Conservation (phyloP, 495 filamentous ascomycete species). For the Annulohypoxylon moriforme region DNA sequence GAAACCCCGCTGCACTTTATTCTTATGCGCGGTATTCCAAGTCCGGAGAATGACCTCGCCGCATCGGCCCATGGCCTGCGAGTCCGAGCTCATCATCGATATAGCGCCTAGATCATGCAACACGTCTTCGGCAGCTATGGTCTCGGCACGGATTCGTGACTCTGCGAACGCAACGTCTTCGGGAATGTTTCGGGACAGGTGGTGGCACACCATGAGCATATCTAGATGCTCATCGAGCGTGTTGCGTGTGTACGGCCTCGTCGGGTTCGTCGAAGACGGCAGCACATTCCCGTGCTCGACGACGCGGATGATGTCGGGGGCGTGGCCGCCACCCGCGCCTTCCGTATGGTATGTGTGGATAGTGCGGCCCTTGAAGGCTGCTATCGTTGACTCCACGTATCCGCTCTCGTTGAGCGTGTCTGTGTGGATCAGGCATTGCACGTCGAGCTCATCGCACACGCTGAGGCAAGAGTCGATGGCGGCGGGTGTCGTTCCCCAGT, state of each 20-base stretch:
- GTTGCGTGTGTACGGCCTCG: conserved; percentile 90
- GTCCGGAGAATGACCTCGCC: conserved; percentile 95
- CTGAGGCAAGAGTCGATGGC: conserved; percentile 91
- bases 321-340: conserved; percentile 95
- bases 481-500: conserved; percentile 94
- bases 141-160: conserved; percentile 93
- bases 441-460: conserved; percentile 90
- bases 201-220: conserved; percentile 99
- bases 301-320: conserved; percentile 95
- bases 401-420: conserved; percentile 98
- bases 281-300: conserved; percentile 94
- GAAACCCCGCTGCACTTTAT: conserved; percentile 85
- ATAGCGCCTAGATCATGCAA: conserved; percentile 96
- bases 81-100: conserved; percentile 94
- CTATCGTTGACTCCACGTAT: conserved; percentile 93
- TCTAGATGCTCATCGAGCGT: conserved; percentile 97
- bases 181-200: conserved; percentile 88
- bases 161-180: conserved; percentile 98
- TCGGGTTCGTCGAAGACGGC: conserved; percentile 93
- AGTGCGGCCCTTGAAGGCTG: conserved; percentile 86
- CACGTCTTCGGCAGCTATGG: conserved; percentile 97
- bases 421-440: conserved; percentile 97
- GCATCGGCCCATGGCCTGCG: conserved; percentile 97
- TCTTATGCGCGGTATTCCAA: conserved; percentile 99
- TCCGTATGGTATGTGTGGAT: conserved; percentile 99